A percentile compares a stretch with the other conserved stretches of the same genome.
Evolutionary conservation across 2,329 filamentous ascomycete genomes (phyloP).

Genomic region (Ilyonectria destructans): DNA sequence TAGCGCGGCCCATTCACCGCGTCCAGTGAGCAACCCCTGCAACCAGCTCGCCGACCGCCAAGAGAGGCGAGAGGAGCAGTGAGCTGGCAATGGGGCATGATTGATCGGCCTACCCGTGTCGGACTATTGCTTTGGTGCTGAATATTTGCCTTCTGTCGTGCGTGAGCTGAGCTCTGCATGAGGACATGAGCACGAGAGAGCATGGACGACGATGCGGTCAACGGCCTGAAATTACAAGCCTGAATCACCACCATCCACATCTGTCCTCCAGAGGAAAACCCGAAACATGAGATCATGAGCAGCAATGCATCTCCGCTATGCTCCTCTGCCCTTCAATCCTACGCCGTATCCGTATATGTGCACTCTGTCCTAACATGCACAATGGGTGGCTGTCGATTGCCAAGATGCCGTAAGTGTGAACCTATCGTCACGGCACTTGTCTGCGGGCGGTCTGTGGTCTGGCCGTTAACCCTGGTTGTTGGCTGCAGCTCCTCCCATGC

Average conservation of each 20-base stretch:
- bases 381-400: slow-evolving; percentile 4
- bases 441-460: slow-evolving; percentile 18
- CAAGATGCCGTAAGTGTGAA: slow-evolving; percentile 1
- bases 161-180: slow-evolving; percentile 19
- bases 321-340: slow-evolving; percentile 10
- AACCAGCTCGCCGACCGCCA: slow-evolving; percentile 35
- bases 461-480: slow-evolving; percentile 7
- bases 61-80: slow-evolving; percentile 12
- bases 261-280: not conserved
- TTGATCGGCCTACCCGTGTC: slow-evolving; percentile 30
- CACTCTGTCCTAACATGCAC: not conserved
- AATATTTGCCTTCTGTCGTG: slow-evolving; percentile 8
- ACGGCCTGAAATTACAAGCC: not conserved
- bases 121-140: slow-evolving; percentile 13
- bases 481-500: slow-evolving; percentile 25
- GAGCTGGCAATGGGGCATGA: slow-evolving; percentile 41
- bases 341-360: not conserved
- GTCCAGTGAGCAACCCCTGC: slow-evolving; percentile 42
- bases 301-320: not conserved
- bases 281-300: slow-evolving; percentile 16
- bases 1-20: slow-evolving; percentile 41
- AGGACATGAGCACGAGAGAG: slow-evolving; percentile 1
- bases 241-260: not conserved
- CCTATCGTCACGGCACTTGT: slow-evolving; percentile 12
- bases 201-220: slow-evolving; percentile 3